Conservation (phyloP, 305 asterid genomes). For the Caryopteris hybrid region DNA sequence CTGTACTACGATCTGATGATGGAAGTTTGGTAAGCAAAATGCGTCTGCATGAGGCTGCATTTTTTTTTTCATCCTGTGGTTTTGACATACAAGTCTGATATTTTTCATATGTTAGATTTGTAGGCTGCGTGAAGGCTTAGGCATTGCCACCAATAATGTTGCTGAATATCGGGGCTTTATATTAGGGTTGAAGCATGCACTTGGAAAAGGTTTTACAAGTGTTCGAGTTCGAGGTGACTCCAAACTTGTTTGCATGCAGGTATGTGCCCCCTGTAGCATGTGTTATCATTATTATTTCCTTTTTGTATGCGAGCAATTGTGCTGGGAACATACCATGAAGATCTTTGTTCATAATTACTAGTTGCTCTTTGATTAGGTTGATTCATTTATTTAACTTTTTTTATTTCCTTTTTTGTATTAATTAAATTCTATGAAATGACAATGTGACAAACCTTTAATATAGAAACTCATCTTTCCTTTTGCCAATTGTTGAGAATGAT, state of each 20-base stretch:
- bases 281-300: neutral
- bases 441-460: neutral
- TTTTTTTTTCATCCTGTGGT: neutral
- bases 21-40: conserved; percentile 66
- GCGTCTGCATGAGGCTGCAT: conserved; percentile 4
- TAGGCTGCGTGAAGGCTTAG: conserved; percentile 91
- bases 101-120: conserved; percentile 53
- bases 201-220: conserved; percentile 73
- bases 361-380: neutral
- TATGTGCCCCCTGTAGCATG: conserved; percentile 12
- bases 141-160: conserved; percentile 76
- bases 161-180: conserved; percentile 96
- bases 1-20: conserved; percentile 80
- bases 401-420: neutral
- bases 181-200: conserved; percentile 81
- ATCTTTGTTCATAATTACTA: neutral
- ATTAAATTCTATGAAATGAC: neutral
- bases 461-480: neutral
- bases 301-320: neutral
- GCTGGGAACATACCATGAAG: neutral
- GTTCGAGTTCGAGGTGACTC: conserved; percentile 96
- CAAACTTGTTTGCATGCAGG: conserved; percentile 99
- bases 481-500: neutral
- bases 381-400: conserved; percentile 1
- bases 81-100: conserved; percentile 16